phyloP scores from a whole-genome alignment of 352 stramenopile genomes.

The Aphanomyces euteiches region DNA sequence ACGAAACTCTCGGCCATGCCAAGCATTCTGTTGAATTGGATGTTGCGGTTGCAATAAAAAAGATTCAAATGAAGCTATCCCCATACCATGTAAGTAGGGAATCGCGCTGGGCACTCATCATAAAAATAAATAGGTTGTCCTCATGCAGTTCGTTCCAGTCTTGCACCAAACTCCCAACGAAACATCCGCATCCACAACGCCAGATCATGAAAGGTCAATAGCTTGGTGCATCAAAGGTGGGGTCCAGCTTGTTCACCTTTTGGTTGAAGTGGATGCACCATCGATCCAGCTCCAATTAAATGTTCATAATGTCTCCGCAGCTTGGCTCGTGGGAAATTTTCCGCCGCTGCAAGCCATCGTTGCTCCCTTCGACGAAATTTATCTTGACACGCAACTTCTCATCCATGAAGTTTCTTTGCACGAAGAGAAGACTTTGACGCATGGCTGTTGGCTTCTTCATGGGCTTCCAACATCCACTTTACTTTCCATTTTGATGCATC shows the following conservation, averaged over 20 bases:
- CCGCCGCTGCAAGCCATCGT: conserved; percentile 5
- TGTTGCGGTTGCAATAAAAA: not conserved
- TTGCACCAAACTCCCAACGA: no score
- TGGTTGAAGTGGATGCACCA: not conserved
- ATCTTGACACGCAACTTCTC: conserved; percentile 3
- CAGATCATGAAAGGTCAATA: not conserved
- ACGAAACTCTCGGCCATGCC: not conserved
- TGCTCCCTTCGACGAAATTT: not conserved
- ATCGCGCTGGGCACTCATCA: no score
- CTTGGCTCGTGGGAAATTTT: not conserved
- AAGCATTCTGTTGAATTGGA: not conserved
- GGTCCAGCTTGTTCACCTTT: not conserved
- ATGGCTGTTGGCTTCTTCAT: conserved; percentile 37
- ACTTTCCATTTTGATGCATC: conserved; percentile 46
- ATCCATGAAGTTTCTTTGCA: conserved; percentile 10
- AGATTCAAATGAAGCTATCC: not conserved
- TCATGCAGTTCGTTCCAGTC: no score
- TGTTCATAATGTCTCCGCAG: not conserved
- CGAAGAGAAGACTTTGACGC: not conserved
- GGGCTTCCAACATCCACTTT: conserved; percentile 8
- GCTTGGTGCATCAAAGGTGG: conserved; percentile 13
- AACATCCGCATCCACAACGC: no score
- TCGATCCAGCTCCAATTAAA: not conserved
- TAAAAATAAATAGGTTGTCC: no score
- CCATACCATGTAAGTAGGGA: not conserved